phyloP scores from a whole-genome alignment of 2,329 filamentous ascomycete genomes.

The Trichocomaceae sp. region DNA sequence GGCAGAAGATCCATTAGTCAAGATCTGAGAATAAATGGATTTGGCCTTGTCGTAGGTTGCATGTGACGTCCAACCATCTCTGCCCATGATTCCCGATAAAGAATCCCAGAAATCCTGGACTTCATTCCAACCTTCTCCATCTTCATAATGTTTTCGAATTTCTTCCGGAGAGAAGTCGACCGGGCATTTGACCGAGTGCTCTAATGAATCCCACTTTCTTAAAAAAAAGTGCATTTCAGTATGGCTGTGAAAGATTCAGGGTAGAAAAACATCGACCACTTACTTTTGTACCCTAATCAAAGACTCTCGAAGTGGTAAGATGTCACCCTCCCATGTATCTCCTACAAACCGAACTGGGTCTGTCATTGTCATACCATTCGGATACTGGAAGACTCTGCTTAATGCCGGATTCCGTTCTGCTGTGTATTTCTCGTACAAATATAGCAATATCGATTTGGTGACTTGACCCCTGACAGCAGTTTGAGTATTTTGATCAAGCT shows the following conservation, averaged over 20 bases:
- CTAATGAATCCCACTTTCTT: slow-evolving; percentile 9
- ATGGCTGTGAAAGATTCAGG: not conserved
- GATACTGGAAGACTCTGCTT: slow-evolving; percentile 20
- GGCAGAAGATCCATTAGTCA: slow-evolving; percentile 7
- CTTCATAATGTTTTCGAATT: slow-evolving; percentile 14
- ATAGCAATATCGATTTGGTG: slow-evolving; percentile 18
- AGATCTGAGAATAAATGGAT: slow-evolving; percentile 11
- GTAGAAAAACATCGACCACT: slow-evolving; percentile 3
- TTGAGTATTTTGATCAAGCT: slow-evolving; percentile 9
- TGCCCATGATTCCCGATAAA: slow-evolving; percentile 12
- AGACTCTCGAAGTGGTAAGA: slow-evolving; percentile 26
- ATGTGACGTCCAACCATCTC: slow-evolving; percentile 15
- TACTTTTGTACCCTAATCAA: slow-evolving; percentile 14
- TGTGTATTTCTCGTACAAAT: slow-evolving; percentile 25
- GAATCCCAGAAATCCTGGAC: slow-evolving; percentile 14
- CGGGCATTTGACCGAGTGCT: slow-evolving; percentile 7
- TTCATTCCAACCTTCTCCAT: slow-evolving; percentile 13
- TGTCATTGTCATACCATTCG: slow-evolving; percentile 20
- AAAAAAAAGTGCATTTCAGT: not conserved
- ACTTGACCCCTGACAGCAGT: slow-evolving; percentile 9
- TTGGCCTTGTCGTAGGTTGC: slow-evolving; percentile 11
- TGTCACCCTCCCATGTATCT: slow-evolving; percentile 27
- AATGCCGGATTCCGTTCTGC: slow-evolving; percentile 23
- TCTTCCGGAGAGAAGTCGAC: slow-evolving; percentile 12
- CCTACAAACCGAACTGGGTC: slow-evolving; percentile 25